Conservation (phyloP, 768 basidiomycete species). For the Boletus tylopilopsis region DNA sequence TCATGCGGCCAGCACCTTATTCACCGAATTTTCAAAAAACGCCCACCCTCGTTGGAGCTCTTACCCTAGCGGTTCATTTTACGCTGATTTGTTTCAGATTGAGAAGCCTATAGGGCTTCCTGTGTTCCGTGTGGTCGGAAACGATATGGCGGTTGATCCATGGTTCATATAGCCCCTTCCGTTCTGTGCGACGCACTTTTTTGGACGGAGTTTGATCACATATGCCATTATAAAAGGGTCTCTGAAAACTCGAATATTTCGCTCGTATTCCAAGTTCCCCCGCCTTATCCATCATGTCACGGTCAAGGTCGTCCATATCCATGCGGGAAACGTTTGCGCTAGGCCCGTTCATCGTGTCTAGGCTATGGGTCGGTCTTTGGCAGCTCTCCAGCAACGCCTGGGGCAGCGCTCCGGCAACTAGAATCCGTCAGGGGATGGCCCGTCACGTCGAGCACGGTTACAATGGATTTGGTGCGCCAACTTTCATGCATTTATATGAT, state of each 20-base stretch:
- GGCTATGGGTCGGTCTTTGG: conserved; percentile 80
- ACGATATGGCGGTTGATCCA: no score
- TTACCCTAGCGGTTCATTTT: no score
- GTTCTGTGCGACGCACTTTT: no score
- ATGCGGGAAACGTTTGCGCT: conserved; percentile 47
- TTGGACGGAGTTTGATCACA: conserved; percentile 34
- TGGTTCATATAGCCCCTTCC: no score
- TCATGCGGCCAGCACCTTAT: conserved; percentile 8
- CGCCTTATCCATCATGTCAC: conserved; percentile 19
- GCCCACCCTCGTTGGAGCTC: no score
- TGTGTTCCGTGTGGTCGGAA: conserved; percentile 12
- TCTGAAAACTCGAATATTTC: conserved; percentile 3
- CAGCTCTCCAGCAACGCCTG: conserved; percentile 84
- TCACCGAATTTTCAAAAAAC: conserved; percentile 18
- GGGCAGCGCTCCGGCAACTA: conserved; percentile 67
- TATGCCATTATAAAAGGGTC: conserved; percentile 17
- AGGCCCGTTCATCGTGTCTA: conserved; percentile 55
- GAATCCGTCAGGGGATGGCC: conserved; percentile 65
- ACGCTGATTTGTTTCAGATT: conserved; percentile 13
- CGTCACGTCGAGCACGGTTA: conserved; percentile 55
- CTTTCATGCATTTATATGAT: conserved; percentile 8
- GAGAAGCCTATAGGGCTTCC: neutral
- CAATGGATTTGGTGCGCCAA: conserved; percentile 41
- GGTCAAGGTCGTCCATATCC: conserved; percentile 8
- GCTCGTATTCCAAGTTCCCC: conserved; percentile 3